phyloP scores from a whole-genome alignment of 176 grass and related monocot genomes.

The Sorghum bicolor region DNA sequence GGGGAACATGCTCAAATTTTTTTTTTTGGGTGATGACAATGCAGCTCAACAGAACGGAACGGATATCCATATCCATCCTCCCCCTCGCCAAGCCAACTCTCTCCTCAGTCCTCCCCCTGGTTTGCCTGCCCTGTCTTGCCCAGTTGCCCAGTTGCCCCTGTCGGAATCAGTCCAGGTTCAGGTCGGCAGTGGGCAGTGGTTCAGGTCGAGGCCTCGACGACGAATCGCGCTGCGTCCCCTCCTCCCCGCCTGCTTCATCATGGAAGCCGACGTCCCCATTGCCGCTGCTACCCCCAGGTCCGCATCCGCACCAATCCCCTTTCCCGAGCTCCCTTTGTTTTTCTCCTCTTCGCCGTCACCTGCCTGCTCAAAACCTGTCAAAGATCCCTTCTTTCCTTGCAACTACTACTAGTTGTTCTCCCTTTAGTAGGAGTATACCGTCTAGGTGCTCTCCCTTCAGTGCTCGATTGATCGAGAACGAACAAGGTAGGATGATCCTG shows the following conservation, averaged over 20 bases:
- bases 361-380: constrained; percentile 1
- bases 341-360: neutral
- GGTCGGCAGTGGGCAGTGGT: neutral
- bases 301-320: constrained; percentile 1
- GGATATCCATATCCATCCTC: too few relatives aligned
- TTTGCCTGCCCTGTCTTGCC: too few relatives aligned
- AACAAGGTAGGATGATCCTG: neutral
- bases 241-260: neutral
- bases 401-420: neutral
- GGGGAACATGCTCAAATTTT: too few relatives aligned
- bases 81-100: neutral
- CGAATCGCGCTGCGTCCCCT: neutral
- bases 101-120: too few relatives aligned
- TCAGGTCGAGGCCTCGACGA: neutral
- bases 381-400: constrained; percentile 8
- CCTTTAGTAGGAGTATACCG: neutral
- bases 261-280: constrained; percentile 63
- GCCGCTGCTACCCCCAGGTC: constrained; percentile 11
- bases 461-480: neutral
- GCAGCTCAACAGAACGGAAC: too few relatives aligned
- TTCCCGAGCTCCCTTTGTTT: neutral
- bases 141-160: neutral
- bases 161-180: neutral
- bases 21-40: too few relatives aligned
- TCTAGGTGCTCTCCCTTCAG: neutral